Evolutionary conservation across 2,329 filamentous ascomycete genomes (phyloP).

Genomic region (Aspergillus sp.): DNA sequence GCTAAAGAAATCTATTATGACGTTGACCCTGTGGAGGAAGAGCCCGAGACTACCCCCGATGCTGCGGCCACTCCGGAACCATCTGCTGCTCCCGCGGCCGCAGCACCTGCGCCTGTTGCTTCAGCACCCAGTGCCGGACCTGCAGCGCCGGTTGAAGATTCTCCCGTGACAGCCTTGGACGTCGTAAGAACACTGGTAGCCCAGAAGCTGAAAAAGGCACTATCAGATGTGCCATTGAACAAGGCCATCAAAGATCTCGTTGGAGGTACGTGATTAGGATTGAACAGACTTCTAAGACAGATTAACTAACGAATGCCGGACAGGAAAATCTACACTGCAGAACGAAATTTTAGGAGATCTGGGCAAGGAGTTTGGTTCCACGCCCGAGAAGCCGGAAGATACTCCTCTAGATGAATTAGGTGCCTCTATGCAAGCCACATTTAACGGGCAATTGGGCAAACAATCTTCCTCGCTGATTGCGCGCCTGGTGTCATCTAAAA

Average conservation of each 20-base stretch:
- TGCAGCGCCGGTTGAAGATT: slow-evolving; percentile 81
- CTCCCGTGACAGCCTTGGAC: slow-evolving; percentile 83
- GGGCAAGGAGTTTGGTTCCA: slow-evolving; percentile 97
- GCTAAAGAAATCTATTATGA: slow-evolving; percentile 99
- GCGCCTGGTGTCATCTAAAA: slow-evolving; percentile 95
- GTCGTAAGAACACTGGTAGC: slow-evolving; percentile 87
- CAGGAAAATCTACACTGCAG: slow-evolving; percentile 96
- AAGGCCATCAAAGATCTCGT: slow-evolving; percentile 99
- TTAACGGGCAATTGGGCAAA: slow-evolving; percentile 97
- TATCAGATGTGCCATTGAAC: slow-evolving; percentile 83
- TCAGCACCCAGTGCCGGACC: slow-evolving; percentile 74
- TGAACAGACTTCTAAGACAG: neutral
- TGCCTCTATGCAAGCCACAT: slow-evolving; percentile 95
- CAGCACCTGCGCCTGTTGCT: neutral
- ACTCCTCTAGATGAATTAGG: slow-evolving; percentile 93
- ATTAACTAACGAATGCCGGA: slow-evolving; percentile 6
- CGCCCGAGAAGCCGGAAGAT: slow-evolving; percentile 97
- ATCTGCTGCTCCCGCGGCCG: slow-evolving; percentile 44
- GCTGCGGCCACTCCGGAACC: slow-evolving; percentile 41
- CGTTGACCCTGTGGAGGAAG: slow-evolving; percentile 90
- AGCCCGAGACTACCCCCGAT: slow-evolving; percentile 59
- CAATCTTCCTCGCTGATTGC: slow-evolving; percentile 92
- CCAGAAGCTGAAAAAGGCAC: slow-evolving; percentile 95
- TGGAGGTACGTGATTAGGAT: slow-evolving; percentile 68
- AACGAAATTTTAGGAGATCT: slow-evolving; percentile 98